These are phyloP conservation scores for Colletotrichum viniferum DNA, from an alignment of 2,329 filamentous ascomycete genomes.

Conservation along the genomic window DNA sequence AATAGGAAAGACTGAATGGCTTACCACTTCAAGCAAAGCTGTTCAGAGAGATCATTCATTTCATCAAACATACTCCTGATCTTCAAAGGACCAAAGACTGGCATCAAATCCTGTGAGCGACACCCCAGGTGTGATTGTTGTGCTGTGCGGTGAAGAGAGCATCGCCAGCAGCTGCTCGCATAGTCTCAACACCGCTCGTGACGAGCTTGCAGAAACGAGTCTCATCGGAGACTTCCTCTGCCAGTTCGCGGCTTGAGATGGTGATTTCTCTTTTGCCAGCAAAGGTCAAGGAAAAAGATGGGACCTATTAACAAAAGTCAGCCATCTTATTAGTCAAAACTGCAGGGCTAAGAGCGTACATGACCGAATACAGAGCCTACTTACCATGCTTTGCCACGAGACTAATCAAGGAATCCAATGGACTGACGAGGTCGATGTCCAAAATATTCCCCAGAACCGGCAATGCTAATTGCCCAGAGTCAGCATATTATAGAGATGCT, in stretches of 20 bases:
- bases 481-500: background rate
- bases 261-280: background rate
- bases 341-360: background rate
- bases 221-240: background rate
- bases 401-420: background rate
- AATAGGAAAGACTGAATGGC: constrained; percentile 27
- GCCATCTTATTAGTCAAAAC: background rate
- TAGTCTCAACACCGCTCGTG: background rate
- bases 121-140: constrained; percentile 28
- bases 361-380: background rate
- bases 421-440: background rate
- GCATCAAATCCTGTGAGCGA: constrained; percentile 70
- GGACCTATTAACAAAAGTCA: background rate
- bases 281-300: background rate
- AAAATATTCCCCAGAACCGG: background rate
- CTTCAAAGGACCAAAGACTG: constrained; percentile 70
- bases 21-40: constrained; percentile 59
- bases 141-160: background rate
- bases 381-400: background rate
- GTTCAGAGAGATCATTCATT: constrained; percentile 55
- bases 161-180: background rate
- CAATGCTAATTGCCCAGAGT: background rate
- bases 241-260: background rate
- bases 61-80: constrained; percentile 65
- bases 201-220: background rate